Evolutionary conservation across 805 yeast species (phyloP), one percentile per base, ranked within the genome.

Genomic region (Candida andamanensis): DNA sequence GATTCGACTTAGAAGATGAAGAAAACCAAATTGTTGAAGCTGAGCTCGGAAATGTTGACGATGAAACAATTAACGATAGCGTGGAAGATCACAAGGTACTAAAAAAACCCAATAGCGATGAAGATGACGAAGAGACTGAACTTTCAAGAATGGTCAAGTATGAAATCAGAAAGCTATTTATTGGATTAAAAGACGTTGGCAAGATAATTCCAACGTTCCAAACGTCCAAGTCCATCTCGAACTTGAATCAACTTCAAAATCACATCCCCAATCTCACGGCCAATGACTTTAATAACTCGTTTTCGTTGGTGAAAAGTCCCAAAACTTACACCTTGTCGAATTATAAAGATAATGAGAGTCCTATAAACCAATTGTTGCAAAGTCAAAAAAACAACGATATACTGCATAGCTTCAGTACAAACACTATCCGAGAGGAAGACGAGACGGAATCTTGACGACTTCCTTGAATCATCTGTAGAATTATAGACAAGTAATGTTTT

Each of bases 1-100:
- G 76, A 38, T 60, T 57, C 32, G 69, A 67, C 33, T 50, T 63
- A 37, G 66, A 63, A 37, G 57, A 49, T 24, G 57, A 53, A 31
- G 61, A 59, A 35, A 46, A 33, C 25, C 17, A 12, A 26, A 14
- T 8, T 14, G 18, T 26, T 8, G 22, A 19, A 19, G 11, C 22
- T 11, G 22, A 33, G 17, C 12, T 14, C 5, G 36, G 23, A 15
- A 20, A 26, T 15, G 26, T 27, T 15, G 35, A 26, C 24, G 22
- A 15, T 18, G n/a, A 28, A 2, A 17, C 36, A 24, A 15, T 31
- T 20, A 33, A 20, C 13, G 26, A 12, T 16, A 16, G 18, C 16
- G 12, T 7, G 5, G 32, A 26, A 12, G 26, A 25, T 21, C n/a
- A n/a, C n/a, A n/a, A n/a, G n/a, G n/a, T n/a, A n/a, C n/a, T n/a